Conservation (phyloP, 2,329 filamentous ascomycete species). For the Sporothrix phasma region DNA sequence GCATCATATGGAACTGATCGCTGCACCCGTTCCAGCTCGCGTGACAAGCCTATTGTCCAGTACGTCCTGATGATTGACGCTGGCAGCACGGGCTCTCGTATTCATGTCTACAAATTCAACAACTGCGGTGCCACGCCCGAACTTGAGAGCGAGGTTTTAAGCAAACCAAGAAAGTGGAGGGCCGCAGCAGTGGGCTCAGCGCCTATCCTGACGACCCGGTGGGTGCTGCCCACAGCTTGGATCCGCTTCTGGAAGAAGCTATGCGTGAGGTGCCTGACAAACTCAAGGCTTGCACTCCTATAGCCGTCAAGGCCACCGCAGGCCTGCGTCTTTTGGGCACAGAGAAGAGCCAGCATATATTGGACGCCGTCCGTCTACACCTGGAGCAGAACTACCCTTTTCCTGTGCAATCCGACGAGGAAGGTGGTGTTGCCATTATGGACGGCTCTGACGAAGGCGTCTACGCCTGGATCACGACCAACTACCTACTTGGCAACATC, state of each 20-base stretch:
- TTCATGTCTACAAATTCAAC: conserved; percentile 99
- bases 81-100: conserved; percentile 92
- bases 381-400: conserved; percentile 89
- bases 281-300: conserved; percentile 81
- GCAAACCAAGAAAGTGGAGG: conserved; percentile 79
- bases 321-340: conserved; percentile 78
- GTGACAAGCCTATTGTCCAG: conserved; percentile 87
- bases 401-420: conserved; percentile 76
- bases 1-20: conserved; percentile 56
- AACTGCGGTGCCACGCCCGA: conserved; percentile 95
- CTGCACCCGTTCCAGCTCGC: conserved; percentile 75
- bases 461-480: conserved; percentile 98
- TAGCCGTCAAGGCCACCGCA: conserved; percentile 97
- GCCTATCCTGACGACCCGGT: conserved; percentile 79
- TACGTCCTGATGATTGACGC: conserved; percentile 99
- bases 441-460: conserved; percentile 95
- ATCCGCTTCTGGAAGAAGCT: conserved; percentile 77
- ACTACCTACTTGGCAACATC: conserved; percentile 97
- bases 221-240: conserved; percentile 80
- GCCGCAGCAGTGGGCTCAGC: conserved; percentile 58
- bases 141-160: conserved; percentile 87
- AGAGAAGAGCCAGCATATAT: conserved; percentile 71
- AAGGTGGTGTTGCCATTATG: conserved; percentile 91
- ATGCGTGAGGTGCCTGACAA: conserved; percentile 76
- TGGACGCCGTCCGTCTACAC: conserved; percentile 72